phyloP scores from a whole-genome alignment of 2,329 filamentous ascomycete genomes.

The Cercospora nicotianae region DNA sequence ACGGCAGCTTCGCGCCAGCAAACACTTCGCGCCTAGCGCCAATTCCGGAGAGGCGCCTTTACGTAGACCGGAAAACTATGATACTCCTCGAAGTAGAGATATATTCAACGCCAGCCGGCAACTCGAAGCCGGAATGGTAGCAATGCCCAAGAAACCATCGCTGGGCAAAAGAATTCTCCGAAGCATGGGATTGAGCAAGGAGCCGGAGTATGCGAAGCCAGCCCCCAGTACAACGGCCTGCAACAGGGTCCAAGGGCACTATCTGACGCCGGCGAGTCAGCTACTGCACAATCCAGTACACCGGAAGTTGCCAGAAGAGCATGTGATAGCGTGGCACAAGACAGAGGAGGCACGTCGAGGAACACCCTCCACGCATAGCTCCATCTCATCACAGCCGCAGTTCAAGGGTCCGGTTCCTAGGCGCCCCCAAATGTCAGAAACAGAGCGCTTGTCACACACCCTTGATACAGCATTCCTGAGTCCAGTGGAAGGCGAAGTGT shows the following conservation, averaged over 20 bases:
- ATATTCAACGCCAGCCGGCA: slow-evolving; percentile 5
- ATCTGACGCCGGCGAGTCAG: neutral
- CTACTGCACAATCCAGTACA: neutral
- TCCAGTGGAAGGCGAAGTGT: slow-evolving; percentile 7
- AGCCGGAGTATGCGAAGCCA: neutral
- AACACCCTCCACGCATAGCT: neutral
- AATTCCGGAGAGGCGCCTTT: neutral
- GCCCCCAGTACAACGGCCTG: neutral
- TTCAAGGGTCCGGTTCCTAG: slow-evolving; percentile 7
- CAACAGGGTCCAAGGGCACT: neutral
- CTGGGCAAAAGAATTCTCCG: neutral
- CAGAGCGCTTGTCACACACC: neutral
- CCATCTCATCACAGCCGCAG: neutral
- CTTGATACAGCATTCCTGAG: slow-evolving; percentile 6
- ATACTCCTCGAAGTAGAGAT: slow-evolving; percentile 8
- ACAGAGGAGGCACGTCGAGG: neutral
- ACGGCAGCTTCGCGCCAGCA: neutral
- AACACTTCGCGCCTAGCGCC: neutral
- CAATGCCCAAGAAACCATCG: neutral
- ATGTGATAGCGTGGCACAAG: neutral
- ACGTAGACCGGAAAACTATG: slow-evolving; percentile 12
- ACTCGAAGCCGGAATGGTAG: slow-evolving; percentile 1
- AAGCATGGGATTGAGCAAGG: neutral
- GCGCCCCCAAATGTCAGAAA: slow-evolving; percentile 5
- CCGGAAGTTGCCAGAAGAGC: slow-evolving; percentile 9